Percentiles rank a stretch among this genome's conserved stretches.
phyloP scores from a whole-genome alignment of 176 grass and related monocot genomes.

The Phoenix roebelenii region DNA sequence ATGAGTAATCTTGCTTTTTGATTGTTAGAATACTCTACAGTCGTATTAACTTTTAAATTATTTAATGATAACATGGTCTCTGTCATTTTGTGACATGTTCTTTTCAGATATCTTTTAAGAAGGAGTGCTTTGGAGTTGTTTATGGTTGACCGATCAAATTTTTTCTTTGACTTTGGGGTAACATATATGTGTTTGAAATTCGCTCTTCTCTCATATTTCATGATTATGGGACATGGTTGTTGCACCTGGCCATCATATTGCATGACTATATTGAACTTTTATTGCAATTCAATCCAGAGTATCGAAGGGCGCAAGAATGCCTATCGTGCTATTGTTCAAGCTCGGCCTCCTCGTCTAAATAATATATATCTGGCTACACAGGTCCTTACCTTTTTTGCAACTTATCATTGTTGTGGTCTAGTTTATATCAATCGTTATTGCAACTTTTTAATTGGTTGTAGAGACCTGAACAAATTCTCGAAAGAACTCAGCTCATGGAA shows the following conservation, averaged over 20 bases:
- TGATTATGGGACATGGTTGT: neutral
- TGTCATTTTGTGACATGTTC: conserved; percentile 9
- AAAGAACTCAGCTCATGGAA: conserved; percentile 95
- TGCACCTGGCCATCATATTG: no score
- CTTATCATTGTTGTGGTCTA: no score
- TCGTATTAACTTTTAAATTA: no score
- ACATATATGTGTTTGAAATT: neutral
- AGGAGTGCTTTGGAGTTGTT: conserved; percentile 98
- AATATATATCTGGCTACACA: conserved; percentile 97
- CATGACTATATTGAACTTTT: no score
- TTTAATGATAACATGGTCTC: neutral
- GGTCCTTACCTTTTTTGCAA: conserved; percentile 26
- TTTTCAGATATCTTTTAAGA: conserved; percentile 78
- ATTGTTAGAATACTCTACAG: no score
- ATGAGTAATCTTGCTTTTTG: no score
- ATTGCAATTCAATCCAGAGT: conserved; percentile 30
- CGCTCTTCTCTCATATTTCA: neutral
- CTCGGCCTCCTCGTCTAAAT: conserved; percentile 78
- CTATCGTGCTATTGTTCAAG: conserved; percentile 85
- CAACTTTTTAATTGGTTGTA: conserved; percentile 2
- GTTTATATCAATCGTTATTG: no score
- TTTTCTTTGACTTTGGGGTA: conserved; percentile 99
- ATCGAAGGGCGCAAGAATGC: conserved; percentile 89
- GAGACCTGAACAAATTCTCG: conserved; percentile 98
- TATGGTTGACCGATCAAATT: conserved; percentile 97